Evolutionary conservation across 371 early-diverging fungal genomes (phyloP).

Genomic region (Mucor circinelloides): DNA sequence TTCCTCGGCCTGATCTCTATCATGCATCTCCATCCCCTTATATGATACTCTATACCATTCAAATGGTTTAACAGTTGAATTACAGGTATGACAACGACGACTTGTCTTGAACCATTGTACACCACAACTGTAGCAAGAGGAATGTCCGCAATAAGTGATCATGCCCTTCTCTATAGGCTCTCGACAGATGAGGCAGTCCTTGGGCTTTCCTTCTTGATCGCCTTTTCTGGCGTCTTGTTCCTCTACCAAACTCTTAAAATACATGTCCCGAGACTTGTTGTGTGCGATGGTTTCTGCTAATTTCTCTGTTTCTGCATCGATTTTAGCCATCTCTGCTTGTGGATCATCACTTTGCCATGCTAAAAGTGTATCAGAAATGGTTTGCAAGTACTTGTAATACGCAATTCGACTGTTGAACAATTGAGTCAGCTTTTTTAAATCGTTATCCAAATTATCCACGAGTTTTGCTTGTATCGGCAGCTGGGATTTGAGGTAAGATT

Average conservation of each 20-base stretch:
- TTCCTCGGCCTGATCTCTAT: neutral
- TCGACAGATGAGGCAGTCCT: constrained; percentile 63
- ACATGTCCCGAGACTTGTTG: constrained; percentile 37
- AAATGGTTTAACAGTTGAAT: constrained; percentile 13
- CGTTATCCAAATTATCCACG: constrained; percentile 36
- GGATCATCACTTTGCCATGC: constrained; percentile 36
- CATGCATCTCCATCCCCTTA: constrained; percentile 4
- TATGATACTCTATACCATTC: constrained; percentile 38
- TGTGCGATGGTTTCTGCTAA: constrained; percentile 27
- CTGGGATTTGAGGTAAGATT: neutral
- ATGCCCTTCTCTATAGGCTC: constrained; percentile 49
- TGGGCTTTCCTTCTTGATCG: constrained; percentile 10
- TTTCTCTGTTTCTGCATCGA: constrained; percentile 29
- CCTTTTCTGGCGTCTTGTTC: constrained; percentile 17
- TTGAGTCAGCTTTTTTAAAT: constrained; percentile 34
- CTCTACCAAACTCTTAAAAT: constrained; percentile 43
- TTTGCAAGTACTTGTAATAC: constrained; percentile 61
- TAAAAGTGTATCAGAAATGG: constrained; percentile 51
- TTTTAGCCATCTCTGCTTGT: constrained; percentile 20
- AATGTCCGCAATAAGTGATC: constrained; percentile 60
- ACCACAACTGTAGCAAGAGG: constrained; percentile 38
- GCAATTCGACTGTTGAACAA: constrained; percentile 51
- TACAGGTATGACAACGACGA: constrained; percentile 40
- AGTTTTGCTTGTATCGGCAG: constrained; percentile 25
- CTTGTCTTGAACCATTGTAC: constrained; percentile 29